These are phyloP conservation scores for Pichia sp. DNA, from an alignment of 1,139 yeast genomes.

Conservation along the genomic window DNA sequence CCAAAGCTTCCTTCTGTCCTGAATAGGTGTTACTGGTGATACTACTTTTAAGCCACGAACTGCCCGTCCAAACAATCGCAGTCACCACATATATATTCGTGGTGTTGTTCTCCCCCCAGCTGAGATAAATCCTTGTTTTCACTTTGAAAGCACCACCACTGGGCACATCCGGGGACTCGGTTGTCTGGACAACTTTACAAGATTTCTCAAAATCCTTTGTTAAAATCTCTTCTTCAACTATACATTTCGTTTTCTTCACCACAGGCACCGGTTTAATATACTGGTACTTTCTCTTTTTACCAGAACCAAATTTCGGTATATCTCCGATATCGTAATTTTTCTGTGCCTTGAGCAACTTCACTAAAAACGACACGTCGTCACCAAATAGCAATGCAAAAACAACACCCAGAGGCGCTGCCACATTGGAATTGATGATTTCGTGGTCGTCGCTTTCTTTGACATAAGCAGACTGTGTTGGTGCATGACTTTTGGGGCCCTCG, in stretches of 20 bases:
- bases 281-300: constrained; percentile 47
- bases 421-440: constrained; percentile 47
- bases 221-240: constrained; percentile 63
- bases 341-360: constrained; percentile 51
- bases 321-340: constrained; percentile 63
- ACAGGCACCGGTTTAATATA: constrained; percentile 82
- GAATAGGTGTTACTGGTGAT: constrained; percentile 88
- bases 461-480: constrained; percentile 43
- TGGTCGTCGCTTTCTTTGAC: constrained; percentile 52
- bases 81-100: constrained; percentile 62
- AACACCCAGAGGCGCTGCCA: constrained; percentile 77
- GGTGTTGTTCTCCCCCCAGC: constrained; percentile 70
- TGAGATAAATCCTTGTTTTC: constrained; percentile 54
- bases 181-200: constrained; percentile 55
- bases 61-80: constrained; percentile 82
- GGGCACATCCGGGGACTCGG: constrained; percentile 92
- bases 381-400: constrained; percentile 69
- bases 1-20: constrained; percentile 75
- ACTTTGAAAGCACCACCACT: constrained; percentile 79
- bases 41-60: constrained; percentile 85
- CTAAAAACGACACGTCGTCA: constrained; percentile 50
- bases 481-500: constrained; percentile 50
- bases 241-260: constrained; percentile 90
- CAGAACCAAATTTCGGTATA: constrained; percentile 38
- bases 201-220: constrained; percentile 50